Evolutionary conservation across 176 grass and related monocot genomes (phyloP).

Genomic region (Hyparrhenia diplandra): DNA sequence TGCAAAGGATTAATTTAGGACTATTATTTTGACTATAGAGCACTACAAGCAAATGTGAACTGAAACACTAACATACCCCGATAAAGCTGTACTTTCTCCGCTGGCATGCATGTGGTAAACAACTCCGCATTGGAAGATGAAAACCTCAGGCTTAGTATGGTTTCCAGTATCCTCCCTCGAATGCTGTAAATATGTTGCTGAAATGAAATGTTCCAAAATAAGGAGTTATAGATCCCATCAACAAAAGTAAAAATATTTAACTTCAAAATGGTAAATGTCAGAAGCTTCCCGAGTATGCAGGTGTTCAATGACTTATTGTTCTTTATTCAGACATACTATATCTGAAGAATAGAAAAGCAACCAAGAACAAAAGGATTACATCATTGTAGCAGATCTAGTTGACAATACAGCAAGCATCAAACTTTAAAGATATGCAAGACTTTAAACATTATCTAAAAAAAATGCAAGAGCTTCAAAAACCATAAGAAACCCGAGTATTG

Average conservation of each 20-base stretch:
- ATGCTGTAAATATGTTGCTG: conserved; percentile 84
- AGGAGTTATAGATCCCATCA: not conserved
- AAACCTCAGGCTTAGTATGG: conserved; percentile 81
- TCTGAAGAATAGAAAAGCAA: not conserved
- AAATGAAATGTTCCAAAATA: conserved; percentile 29
- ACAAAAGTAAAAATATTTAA: not conserved
- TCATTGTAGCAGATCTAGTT: not conserved
- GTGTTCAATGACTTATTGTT: not conserved
- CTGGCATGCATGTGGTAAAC: conserved; percentile 81
- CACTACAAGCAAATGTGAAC: not conserved
- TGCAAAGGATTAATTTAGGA: conserved; percentile 14
- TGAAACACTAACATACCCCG: conserved; percentile 42
- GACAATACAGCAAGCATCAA: not conserved
- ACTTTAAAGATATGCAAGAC: not conserved
- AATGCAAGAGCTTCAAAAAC: not conserved
- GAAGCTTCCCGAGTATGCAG: not conserved
- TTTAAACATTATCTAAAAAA: not conserved
- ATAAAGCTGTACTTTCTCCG: conserved; percentile 43
- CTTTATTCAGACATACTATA: not conserved
- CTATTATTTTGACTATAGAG: not conserved
- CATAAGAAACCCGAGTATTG: not conserved
- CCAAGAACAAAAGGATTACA: no score
- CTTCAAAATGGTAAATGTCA: not conserved
- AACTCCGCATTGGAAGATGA: conserved; percentile 90
- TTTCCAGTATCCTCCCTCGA: conserved; percentile 82